Evolutionary conservation across 108 stramenopile genomes (phyloP).

Genomic region (Skeletonema grethae): DNA sequence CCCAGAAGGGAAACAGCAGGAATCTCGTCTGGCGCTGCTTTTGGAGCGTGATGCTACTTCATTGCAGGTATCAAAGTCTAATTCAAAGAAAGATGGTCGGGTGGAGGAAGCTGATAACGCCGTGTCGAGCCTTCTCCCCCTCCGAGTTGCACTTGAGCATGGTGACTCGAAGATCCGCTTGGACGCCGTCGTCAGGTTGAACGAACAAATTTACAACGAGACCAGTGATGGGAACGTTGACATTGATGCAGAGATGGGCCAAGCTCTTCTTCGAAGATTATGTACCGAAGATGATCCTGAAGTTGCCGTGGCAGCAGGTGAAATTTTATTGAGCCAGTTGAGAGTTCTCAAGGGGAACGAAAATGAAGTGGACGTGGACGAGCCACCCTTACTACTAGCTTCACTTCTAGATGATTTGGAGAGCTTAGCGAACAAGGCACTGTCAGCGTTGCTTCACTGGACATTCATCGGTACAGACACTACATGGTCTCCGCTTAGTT

Average conservation of each 20-base stretch:
- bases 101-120: constrained; percentile 14
- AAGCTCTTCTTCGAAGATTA: constrained; percentile 65
- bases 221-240: constrained; percentile 11
- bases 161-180: constrained; percentile 63
- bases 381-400: background rate
- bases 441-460: constrained; percentile 42
- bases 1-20: constrained; percentile 4
- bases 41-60: constrained; percentile 20
- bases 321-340: constrained; percentile 41
- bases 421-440: constrained; percentile 23
- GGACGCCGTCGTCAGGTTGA: constrained; percentile 55
- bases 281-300: constrained; percentile 52
- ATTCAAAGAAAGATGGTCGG: background rate
- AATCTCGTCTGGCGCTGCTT: constrained; percentile 35
- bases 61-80: background rate
- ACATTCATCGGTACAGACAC: constrained; percentile 33
- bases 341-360: constrained; percentile 9
- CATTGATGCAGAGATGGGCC: constrained; percentile 36
- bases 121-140: constrained; percentile 53
- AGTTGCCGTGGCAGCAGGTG: constrained; percentile 62
- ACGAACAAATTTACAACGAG: constrained; percentile 19
- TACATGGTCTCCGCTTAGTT: constrained; percentile 21
- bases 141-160: constrained; percentile 76
- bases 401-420: constrained; percentile 26
- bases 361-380: background rate